Evolutionary conservation across 176 grass and related monocot genomes (phyloP), one percentile per base, ranked within the genome.

Genomic region (Ananas comosus): DNA sequence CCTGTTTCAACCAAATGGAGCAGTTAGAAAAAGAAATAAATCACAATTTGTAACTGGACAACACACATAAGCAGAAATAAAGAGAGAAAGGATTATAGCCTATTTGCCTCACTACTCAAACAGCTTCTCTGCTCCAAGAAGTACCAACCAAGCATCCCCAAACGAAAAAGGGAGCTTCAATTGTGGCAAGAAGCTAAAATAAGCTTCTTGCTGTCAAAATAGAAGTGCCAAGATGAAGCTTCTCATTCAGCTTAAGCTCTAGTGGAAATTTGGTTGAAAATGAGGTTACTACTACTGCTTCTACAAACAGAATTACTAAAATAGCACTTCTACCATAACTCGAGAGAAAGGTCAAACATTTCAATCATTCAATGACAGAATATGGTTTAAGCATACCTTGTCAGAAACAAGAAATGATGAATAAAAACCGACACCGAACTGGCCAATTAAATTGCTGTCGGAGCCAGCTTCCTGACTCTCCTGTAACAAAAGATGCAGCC

Each of bases 361-460:
- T 48, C 13, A 52, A 25, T 29, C 19, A 24, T 66, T 48, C 13
- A 52, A 25, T 29, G 49, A 24, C 2, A 27, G 19, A 52, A 29
- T 10, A 53, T 22, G 13, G 10, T 4, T 77, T 9, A 50, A 68
- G 33, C 17, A 13, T 88, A 99, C 95, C 89, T 90, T 99, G 65
- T 99, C 94, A 27, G 90, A 74, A 79, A 99, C 94, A 54, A 99
- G 90, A 63, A 99, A 99, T 63, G 87, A 51, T 16, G 90, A 99
- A 81, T 99, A 99, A 84, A 93, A 99, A 23, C 94, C 94, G 63
- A 99, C 94, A 78, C 94, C 94, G 78, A 99, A 99, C 80, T 99
- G 94, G 1, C 94, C 94, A 73, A 99, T 99, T 72, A 99, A 88
- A 80, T 93, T 99, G 78, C 87, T 99, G 79, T 91, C 85, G 63